Percentiles rank a stretch among this genome's conserved stretches.
phyloP scores from a whole-genome alignment of 345 rosid genomes.

The Adansonia digitata region DNA sequence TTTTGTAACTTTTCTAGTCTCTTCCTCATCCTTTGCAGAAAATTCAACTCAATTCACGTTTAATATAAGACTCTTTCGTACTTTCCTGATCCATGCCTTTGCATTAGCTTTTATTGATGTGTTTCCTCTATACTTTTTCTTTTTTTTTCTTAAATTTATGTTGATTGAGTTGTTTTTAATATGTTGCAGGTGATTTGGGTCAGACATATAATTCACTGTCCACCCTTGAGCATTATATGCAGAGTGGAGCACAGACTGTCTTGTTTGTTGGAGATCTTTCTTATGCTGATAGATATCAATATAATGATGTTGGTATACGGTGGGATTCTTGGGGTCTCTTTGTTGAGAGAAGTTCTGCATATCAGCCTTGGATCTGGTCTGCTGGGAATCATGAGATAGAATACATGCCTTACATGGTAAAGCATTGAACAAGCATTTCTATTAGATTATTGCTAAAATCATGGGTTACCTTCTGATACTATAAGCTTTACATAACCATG shows the following conservation, averaged over 20 bases:
- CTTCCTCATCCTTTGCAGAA: background rate
- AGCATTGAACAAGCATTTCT: background rate
- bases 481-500: background rate
- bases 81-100: background rate
- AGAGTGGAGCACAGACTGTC: slow-evolving; percentile 76
- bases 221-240: slow-evolving; percentile 80
- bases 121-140: background rate
- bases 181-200: slow-evolving; percentile 78
- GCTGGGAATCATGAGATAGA: slow-evolving; percentile 95
- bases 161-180: slow-evolving; percentile 8
- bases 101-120: background rate
- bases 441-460: background rate
- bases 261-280: slow-evolving; percentile 92
- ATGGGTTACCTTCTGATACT: background rate
- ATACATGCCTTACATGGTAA: slow-evolving; percentile 91
- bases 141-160: background rate
- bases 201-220: slow-evolving; percentile 93
- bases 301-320: slow-evolving; percentile 68
- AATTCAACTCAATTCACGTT: background rate
- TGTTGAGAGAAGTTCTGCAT: slow-evolving; percentile 79
- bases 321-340: slow-evolving; percentile 98
- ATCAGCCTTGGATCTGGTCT: slow-evolving; percentile 95
- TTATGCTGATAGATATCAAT: slow-evolving; percentile 84
- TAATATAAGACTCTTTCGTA: background rate
- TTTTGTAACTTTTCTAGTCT: background rate